A percentile compares a stretch with the other conserved stretches of the same genome.
Evolutionary conservation across 2,329 filamentous ascomycete species (phyloP).

Genomic region (Plectosphaerella cucumerina): DNA sequence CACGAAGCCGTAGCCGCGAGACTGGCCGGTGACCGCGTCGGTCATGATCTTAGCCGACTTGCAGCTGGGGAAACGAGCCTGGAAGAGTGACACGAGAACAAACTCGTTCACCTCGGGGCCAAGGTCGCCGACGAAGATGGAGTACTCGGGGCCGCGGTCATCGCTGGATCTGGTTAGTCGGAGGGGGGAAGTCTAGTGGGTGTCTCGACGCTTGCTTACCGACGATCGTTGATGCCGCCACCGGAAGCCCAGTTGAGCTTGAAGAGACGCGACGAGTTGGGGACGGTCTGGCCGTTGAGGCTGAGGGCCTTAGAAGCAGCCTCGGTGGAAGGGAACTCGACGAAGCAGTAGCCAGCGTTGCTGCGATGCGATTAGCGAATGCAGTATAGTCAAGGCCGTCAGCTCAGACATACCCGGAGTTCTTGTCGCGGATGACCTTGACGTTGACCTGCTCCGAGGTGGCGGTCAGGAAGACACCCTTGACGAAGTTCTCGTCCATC

Average conservation of each 20-base stretch:
- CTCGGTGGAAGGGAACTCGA: slow-evolving; percentile 80
- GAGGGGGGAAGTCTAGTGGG: neutral
- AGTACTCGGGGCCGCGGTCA: slow-evolving; percentile 92
- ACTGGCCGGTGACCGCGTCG: slow-evolving; percentile 95
- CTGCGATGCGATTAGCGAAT: slow-evolving; percentile 36
- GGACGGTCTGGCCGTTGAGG: slow-evolving; percentile 84
- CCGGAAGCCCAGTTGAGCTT: slow-evolving; percentile 99
- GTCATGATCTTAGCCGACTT: slow-evolving; percentile 99
- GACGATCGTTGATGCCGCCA: slow-evolving; percentile 89
- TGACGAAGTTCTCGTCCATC: slow-evolving; percentile 99
- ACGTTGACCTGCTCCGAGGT: slow-evolving; percentile 95
- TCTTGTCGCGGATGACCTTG: slow-evolving; percentile 99
- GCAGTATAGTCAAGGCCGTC: neutral
- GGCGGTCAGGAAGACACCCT: slow-evolving; percentile 82
- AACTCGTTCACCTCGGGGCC: slow-evolving; percentile 99
- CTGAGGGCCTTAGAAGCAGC: slow-evolving; percentile 88
- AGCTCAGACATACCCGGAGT: slow-evolving; percentile 70
- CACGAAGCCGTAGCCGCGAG: slow-evolving; percentile 95
- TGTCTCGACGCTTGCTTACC: slow-evolving; percentile 47
- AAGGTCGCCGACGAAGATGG: slow-evolving; percentile 96
- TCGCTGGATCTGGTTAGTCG: slow-evolving; percentile 51
- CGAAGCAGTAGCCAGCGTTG: slow-evolving; percentile 98
- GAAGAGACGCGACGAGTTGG: slow-evolving; percentile 91
- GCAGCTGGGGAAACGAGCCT: slow-evolving; percentile 92
- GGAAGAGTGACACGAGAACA: slow-evolving; percentile 94